A percentile compares a stretch with the other conserved stretches of the same genome.
Evolutionary conservation across 345 rosid genomes (phyloP).

Genomic region (Limnanthes douglasii): DNA sequence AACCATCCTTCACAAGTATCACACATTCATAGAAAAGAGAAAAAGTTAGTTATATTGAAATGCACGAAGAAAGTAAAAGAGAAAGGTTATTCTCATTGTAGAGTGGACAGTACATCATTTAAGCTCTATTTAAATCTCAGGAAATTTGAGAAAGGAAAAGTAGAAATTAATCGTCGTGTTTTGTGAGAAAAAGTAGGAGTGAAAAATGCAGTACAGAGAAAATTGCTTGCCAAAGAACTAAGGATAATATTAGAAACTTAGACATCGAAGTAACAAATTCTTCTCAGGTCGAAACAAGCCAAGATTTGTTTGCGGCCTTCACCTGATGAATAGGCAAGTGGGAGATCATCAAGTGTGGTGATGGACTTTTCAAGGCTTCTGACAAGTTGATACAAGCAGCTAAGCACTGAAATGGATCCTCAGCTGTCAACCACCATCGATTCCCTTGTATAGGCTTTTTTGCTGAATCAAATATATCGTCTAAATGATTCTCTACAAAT

Average conservation of each 20-base stretch:
- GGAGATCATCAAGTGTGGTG: constrained; percentile 56
- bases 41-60: background rate
- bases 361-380: constrained; percentile 75
- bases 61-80: background rate
- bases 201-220: too few species aligned
- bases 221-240: too few species aligned
- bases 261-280: too few species aligned
- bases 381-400: constrained; percentile 82
- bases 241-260: too few species aligned
- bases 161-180: too few species aligned
- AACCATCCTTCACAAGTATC: constrained; percentile 93
- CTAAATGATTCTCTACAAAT: constrained; percentile 73
- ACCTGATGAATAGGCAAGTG: constrained; percentile 97
- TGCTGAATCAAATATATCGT: constrained; percentile 84
- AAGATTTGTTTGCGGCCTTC: constrained; percentile 9
- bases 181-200: too few species aligned
- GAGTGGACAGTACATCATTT: too few species aligned
- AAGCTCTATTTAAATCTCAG: too few species aligned
- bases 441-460: constrained; percentile 75
- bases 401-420: constrained; percentile 97
- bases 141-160: too few species aligned
- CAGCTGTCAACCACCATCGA: constrained; percentile 92
- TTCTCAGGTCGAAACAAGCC: too few species aligned
- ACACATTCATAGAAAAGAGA: constrained; percentile 3
- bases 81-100: too few species aligned